These are phyloP conservation scores for Talaromyces sp. DNA, from an alignment of 2,329 filamentous ascomycete species.

Conservation along the genomic window DNA sequence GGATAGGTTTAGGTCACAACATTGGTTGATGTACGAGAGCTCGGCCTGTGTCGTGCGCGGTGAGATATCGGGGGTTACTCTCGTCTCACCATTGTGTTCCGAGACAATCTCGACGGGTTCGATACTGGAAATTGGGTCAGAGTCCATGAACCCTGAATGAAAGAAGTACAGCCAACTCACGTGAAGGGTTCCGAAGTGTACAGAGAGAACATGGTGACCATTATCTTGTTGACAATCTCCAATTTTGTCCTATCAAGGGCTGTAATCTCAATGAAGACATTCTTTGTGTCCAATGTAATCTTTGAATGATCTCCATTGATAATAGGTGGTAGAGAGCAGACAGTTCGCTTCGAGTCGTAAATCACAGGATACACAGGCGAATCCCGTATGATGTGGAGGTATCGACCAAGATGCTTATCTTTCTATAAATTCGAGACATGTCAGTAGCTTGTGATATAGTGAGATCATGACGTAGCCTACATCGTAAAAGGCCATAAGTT, in stretches of 20 bases:
- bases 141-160: neutral
- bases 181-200: constrained; percentile 88
- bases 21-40: constrained; percentile 88
- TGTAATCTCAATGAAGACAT: constrained; percentile 96
- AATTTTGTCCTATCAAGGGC: constrained; percentile 95
- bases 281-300: constrained; percentile 84
- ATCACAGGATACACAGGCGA: constrained; percentile 94
- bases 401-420: constrained; percentile 87
- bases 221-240: constrained; percentile 90
- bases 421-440: constrained; percentile 48
- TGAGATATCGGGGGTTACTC: constrained; percentile 76
- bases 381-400: constrained; percentile 90
- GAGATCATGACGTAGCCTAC: constrained; percentile 33
- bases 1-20: constrained; percentile 76
- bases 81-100: constrained; percentile 79
- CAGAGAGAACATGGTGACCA: constrained; percentile 94
- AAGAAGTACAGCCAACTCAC: constrained; percentile 28
- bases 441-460: neutral
- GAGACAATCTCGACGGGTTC: constrained; percentile 92
- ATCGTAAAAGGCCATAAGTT: constrained; percentile 92
- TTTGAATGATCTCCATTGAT: constrained; percentile 98
- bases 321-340: constrained; percentile 93
- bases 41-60: constrained; percentile 76
- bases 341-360: constrained; percentile 78
- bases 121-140: constrained; percentile 46